These are phyloP conservation scores for Ilyonectria sp. DNA, from an alignment of 2,329 filamentous ascomycete genomes.

Conservation along the genomic window DNA sequence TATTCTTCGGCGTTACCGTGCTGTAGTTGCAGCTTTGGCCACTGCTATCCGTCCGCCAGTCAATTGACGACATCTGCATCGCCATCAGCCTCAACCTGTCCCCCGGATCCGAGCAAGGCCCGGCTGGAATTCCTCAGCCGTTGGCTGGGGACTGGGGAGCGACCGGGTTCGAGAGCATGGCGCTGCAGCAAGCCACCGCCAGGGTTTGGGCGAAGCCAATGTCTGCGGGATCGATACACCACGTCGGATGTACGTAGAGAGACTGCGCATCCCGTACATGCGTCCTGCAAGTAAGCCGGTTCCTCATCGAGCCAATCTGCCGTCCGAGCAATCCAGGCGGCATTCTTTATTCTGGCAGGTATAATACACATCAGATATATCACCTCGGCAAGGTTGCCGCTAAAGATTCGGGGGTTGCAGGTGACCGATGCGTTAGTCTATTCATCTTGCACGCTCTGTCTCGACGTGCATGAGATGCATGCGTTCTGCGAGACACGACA, in stretches of 20 bases:
- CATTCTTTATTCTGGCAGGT: conserved; percentile 14
- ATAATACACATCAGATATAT: conserved; percentile 5
- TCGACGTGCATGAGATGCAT: conserved; percentile 23
- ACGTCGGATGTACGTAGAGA: neutral
- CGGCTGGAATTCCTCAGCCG: conserved; percentile 14
- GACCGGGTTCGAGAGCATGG: conserved; percentile 10
- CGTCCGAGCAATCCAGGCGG: conserved; percentile 9
- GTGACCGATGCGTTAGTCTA: neutral
- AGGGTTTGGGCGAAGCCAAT: conserved; percentile 9
- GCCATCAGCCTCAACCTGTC: neutral
- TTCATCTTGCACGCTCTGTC: neutral
- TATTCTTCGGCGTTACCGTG: neutral
- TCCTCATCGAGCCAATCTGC: conserved; percentile 10
- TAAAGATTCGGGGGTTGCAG: neutral
- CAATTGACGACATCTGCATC: neutral
- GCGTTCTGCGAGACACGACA: conserved; percentile 23
- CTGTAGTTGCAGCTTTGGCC: neutral
- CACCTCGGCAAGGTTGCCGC: neutral
- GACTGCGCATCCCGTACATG: neutral
- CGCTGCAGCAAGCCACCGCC: conserved; percentile 6
- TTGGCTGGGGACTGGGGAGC: conserved; percentile 13
- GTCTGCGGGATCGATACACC: conserved; percentile 6
- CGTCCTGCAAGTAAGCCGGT: neutral
- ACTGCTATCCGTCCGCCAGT: neutral
- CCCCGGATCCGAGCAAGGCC: neutral